Percentiles rank a stretch among this genome's conserved stretches.
phyloP scores from a whole-genome alignment of 1,284 basidiomycete species.

The Puccinia hordei region DNA sequence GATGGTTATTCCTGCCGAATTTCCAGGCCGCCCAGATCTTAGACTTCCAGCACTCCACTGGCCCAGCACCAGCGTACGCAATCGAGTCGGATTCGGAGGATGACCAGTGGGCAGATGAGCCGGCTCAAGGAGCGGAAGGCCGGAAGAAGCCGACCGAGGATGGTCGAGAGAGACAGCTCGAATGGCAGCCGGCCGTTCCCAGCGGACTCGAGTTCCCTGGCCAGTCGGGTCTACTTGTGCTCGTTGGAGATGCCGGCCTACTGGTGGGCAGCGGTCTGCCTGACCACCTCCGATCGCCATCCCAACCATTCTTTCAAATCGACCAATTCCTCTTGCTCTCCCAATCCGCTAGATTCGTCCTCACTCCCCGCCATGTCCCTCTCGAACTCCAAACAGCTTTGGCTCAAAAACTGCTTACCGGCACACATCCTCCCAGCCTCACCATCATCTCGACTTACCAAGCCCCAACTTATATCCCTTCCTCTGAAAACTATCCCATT shows the following conservation, averaged over 20 bases:
- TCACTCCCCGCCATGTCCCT: slow-evolving; percentile 13
- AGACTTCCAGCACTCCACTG: slow-evolving; percentile 4
- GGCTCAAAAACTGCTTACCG: slow-evolving; percentile 2
- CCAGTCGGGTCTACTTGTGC: not conserved
- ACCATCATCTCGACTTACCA: slow-evolving; percentile 16
- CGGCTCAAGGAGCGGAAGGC: not conserved
- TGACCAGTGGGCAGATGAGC: slow-evolving; percentile 23
- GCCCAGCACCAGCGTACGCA: slow-evolving; percentile 26
- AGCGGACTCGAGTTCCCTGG: not conserved
- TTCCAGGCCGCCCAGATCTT: slow-evolving; percentile 1
- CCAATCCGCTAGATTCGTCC: not conserved
- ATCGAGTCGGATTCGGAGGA: slow-evolving; percentile 41
- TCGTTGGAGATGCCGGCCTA: slow-evolving; percentile 19
- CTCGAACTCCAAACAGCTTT: slow-evolving; percentile 13
- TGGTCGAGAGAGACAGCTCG: not conserved
- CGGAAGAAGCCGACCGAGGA: not conserved
- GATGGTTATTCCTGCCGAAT: not conserved
- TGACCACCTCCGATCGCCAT: not conserved
- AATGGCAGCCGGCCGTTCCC: not conserved
- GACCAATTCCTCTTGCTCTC: not conserved
- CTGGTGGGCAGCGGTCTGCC: slow-evolving; percentile 18
- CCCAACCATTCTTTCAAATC: not conserved
- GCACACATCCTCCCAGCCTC: not conserved
- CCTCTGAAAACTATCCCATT: slow-evolving; percentile 11
- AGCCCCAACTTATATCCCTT: slow-evolving; percentile 17